Evolutionary conservation across 768 basidiomycete genomes (phyloP).

Genomic region (Kwoniella sp.): DNA sequence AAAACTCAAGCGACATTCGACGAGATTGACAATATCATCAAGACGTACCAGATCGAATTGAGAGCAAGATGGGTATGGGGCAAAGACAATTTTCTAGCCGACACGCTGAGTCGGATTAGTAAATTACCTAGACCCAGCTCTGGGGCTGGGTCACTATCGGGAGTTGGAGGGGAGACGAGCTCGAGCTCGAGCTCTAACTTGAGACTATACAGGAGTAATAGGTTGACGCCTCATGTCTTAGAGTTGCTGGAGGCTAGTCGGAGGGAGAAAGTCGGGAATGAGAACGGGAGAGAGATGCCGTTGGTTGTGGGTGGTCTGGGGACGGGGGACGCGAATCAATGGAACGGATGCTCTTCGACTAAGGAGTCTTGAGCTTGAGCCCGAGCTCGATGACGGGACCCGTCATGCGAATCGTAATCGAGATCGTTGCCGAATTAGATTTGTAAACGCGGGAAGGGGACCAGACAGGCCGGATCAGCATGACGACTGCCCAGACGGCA

Average conservation of each 20-base stretch:
- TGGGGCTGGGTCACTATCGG: not conserved
- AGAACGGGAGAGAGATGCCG: not conserved
- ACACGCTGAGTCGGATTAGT: constrained; percentile 13
- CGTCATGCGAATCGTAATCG: too few relatives aligned
- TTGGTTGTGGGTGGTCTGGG: not conserved
- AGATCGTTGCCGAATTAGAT: too few relatives aligned
- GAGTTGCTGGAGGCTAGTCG: constrained; percentile 4
- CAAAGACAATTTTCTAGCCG: constrained; percentile 23
- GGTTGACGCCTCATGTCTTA: constrained; percentile 12
- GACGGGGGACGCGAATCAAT: too few relatives aligned
- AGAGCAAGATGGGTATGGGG: constrained; percentile 26
- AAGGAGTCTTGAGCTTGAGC: too few relatives aligned
- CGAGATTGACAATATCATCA: constrained; percentile 18
- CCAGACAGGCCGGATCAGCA: too few relatives aligned
- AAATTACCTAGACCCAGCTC: not conserved
- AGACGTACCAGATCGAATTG: constrained; percentile 5
- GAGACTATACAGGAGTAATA: not conserved
- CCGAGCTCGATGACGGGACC: too few relatives aligned
- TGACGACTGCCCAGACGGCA: too few relatives aligned
- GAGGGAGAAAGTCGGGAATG: not conserved
- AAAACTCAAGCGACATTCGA: constrained; percentile 11
- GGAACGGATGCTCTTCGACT: too few relatives aligned
- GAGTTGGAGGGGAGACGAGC: too few relatives aligned
- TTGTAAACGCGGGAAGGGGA: too few relatives aligned
- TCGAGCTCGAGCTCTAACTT: not conserved